A percentile compares a stretch with the other conserved stretches of the same genome.
phyloP scores from a whole-genome alignment of 2,329 filamentous ascomycete species.

The Claviceps arundinis region DNA sequence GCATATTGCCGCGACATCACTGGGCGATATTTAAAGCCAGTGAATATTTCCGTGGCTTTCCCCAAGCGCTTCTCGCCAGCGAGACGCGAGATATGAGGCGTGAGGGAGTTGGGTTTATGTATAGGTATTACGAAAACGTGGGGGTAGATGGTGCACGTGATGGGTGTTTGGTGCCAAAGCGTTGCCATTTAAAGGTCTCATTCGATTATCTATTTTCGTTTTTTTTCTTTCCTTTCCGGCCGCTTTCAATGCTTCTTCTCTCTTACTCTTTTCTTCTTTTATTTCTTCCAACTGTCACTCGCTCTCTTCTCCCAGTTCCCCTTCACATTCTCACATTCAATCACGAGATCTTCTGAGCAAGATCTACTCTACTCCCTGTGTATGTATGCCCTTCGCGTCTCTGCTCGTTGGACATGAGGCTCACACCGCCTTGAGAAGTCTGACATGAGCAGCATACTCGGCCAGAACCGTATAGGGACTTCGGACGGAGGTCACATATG shows the following conservation, averaged over 20 bases:
- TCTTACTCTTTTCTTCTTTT: background rate
- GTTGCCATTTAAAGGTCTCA: background rate
- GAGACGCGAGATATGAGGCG: background rate
- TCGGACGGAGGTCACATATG: too few relatives aligned
- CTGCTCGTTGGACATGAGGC: too few relatives aligned
- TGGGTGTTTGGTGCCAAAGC: background rate
- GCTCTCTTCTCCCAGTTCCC: too few relatives aligned
- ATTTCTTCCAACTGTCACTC: background rate
- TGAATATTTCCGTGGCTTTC: background rate
- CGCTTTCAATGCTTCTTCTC: background rate
- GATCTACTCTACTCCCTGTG: too few relatives aligned
- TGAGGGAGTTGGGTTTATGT: background rate
- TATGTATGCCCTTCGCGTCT: too few relatives aligned
- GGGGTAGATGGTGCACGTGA: background rate
- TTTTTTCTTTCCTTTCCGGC: background rate
- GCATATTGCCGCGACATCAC: too few relatives aligned
- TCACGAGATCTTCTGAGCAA: too few relatives aligned
- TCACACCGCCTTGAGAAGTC: too few relatives aligned
- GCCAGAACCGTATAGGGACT: too few relatives aligned
- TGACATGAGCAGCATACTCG: too few relatives aligned
- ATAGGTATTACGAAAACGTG: background rate
- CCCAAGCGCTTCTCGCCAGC: background rate
- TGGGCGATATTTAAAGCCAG: background rate
- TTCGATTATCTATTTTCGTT: background rate
- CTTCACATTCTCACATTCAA: too few relatives aligned